A percentile compares a stretch with the other conserved stretches of the same genome.
Conservation (phyloP, 345 rosid genomes). For the Lenwebbia sp. region DNA sequence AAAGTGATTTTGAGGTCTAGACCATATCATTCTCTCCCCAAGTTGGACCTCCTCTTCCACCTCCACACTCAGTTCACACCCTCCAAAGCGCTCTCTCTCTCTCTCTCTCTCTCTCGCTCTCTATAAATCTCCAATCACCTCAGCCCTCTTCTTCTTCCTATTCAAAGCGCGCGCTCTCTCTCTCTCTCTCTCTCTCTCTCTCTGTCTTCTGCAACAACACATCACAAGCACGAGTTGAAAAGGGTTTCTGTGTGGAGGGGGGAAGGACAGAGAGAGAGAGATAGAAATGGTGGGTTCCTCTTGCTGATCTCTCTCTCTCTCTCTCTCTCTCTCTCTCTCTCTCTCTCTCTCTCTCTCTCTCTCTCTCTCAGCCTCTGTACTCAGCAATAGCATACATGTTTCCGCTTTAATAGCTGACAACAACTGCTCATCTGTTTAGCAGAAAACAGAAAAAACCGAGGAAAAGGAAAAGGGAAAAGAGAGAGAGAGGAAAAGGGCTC, state of each 20-base stretch:
- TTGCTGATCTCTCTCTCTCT: background rate
- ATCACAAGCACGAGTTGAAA: background rate
- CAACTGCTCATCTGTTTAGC: background rate
- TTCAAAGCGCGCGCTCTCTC: background rate
- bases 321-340: background rate
- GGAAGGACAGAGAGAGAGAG: background rate
- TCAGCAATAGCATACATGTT: background rate
- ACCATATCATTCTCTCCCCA: slow-evolving; percentile 21
- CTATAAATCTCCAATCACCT: background rate
- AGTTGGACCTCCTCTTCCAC: slow-evolving; percentile 10
- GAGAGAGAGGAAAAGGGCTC: background rate
- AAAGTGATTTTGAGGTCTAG: background rate
- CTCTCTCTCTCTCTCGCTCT: background rate
- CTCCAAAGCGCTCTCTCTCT: background rate
- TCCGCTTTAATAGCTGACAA: background rate
- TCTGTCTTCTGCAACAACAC: background rate
- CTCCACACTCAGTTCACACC: background rate
- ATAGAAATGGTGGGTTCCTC: slow-evolving; percentile 51
- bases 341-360: background rate
- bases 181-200: background rate
- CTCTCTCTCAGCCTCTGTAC: background rate
- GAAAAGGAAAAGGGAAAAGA: background rate
- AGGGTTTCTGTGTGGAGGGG: background rate
- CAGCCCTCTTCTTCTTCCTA: background rate
- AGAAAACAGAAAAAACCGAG: background rate